Base-by-base conservation (phyloP, 805 yeast species). In the Blastobotrys robertii region DNA sequence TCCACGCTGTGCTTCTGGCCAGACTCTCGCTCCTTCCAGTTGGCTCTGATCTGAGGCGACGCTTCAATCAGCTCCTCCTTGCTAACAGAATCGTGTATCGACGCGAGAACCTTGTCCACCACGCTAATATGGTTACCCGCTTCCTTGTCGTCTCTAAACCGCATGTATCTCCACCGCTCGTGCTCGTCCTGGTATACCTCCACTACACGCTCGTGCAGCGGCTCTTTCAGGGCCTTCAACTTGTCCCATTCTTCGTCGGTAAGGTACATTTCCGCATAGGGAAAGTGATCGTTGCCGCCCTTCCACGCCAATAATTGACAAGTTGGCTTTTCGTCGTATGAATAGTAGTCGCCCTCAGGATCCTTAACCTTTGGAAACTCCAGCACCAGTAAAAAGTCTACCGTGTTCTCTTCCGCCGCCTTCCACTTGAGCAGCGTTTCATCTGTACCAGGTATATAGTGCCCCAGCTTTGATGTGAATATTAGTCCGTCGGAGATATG, bases 401-500 rank as follows among this genome's bases (percentile, higher is more conserved):
- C 76, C 0, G 97, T 82, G 54, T 92, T 94, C 61, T 90, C 98
- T 49, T 84, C 84, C 9, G 94, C 85, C 2, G 98, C 97, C 57
- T 92, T 92, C 99, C 99, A 92, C 63, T 94, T 92, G 43, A 92
- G 65, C 39, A 92, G 67, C 5, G 86, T 76, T 0, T 77, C 72
- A 60, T 92, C 97, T 1, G 97, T 90, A 10, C 97, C 97, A 49
- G 80, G 77, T 2, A 76, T 69, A 63, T 92, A 92, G 0, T 95
- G 94, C 1, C 90, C 76, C 42, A 78, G 85, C 36, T 94, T 82
- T 50, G 95, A 85, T 1, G 99, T 92, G 61, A 87, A 84, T 47
- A 92, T 85, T 22, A 92, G 71, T 1, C 99, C 99, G 65, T 92
- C 99, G 2, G 92, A 79, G 45, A 84, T 82, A 63, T 92, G 97